Evolutionary conservation across 2,329 filamentous ascomycete species (phyloP).

Genomic region (Sclerotinia trifoliorum): DNA sequence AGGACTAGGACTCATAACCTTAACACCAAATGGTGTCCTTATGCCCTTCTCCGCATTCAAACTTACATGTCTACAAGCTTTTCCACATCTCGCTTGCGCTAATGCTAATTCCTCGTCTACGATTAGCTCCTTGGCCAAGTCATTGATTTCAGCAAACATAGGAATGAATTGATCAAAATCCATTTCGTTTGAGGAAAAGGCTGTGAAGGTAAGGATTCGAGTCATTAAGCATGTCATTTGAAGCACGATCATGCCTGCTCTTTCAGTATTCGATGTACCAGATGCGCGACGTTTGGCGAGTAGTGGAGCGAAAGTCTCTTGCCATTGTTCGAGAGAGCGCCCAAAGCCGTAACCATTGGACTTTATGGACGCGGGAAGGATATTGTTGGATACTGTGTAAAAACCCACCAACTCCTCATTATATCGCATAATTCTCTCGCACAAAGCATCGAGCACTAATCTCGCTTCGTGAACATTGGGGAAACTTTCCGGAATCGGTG

Average conservation of each 20-base stretch:
- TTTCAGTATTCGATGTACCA: slow-evolving; percentile 52
- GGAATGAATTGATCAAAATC: slow-evolving; percentile 56
- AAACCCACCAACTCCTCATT: slow-evolving; percentile 54
- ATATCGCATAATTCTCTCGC: slow-evolving; percentile 57
- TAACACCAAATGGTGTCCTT: slow-evolving; percentile 15
- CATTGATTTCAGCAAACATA: slow-evolving; percentile 55
- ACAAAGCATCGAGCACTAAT: slow-evolving; percentile 55
- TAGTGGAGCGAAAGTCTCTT: slow-evolving; percentile 55
- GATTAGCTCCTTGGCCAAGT: slow-evolving; percentile 58
- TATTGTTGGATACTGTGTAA: slow-evolving; percentile 47
- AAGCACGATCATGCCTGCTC: slow-evolving; percentile 58
- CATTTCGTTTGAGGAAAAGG: slow-evolving; percentile 57
- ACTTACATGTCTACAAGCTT: slow-evolving; percentile 30
- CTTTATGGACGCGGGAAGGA: slow-evolving; percentile 42
- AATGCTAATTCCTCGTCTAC: slow-evolving; percentile 37
- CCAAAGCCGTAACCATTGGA: slow-evolving; percentile 45
- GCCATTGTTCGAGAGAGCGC: slow-evolving; percentile 54
- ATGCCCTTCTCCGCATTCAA: neutral
- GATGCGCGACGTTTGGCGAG: slow-evolving; percentile 48
- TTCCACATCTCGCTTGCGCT: slow-evolving; percentile 31
- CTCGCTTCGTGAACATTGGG: slow-evolving; percentile 54
- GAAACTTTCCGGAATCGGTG: slow-evolving; percentile 43
- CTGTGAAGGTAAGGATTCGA: slow-evolving; percentile 57
- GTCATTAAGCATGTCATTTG: slow-evolving; percentile 63
- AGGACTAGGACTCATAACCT: neutral